Conservation (phyloP, 805 yeast genomes). For the Ogataea nitratoaversa region DNA sequence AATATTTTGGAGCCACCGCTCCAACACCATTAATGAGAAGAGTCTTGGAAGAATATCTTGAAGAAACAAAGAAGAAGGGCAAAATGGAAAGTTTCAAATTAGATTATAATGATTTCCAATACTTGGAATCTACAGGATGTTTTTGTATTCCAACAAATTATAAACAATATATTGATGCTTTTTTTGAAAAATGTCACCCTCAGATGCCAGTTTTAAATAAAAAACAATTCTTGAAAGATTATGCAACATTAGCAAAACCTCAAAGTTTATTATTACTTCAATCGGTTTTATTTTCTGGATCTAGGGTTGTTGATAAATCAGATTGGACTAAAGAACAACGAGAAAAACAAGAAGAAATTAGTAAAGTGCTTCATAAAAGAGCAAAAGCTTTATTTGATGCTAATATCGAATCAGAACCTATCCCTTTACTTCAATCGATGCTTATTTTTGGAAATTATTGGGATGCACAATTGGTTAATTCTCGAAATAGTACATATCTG, state of each 20-base stretch:
- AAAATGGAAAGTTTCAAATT: conserved; percentile 8
- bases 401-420: conserved; percentile 61
- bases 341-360: conserved; percentile 35
- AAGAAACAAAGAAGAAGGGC: conserved; percentile 2
- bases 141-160: conserved; percentile 62
- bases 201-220: conserved; percentile 64
- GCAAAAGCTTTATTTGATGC: conserved; percentile 75
- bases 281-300: conserved; percentile 65
- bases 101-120: conserved; percentile 16
- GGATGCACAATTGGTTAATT: conserved; percentile 69
- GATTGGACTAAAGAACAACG: conserved; percentile 39
- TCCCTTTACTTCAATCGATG: conserved; percentile 57
- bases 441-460: conserved; percentile 63
- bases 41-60: conserved; percentile 25
- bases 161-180: conserved; percentile 55
- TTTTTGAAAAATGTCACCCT: conserved; percentile 64
- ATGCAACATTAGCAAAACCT: conserved; percentile 47
- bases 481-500: conserved; percentile 67
- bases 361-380: conserved; percentile 57
- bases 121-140: conserved; percentile 44
- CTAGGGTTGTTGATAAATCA: conserved; percentile 55
- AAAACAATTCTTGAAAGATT: conserved; percentile 53
- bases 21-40: conserved; percentile 27
- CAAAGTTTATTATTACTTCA: conserved; percentile 63
- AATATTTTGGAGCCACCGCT: conserved; percentile 32